A percentile compares a stretch with the other conserved stretches of the same genome.
phyloP scores from a whole-genome alignment of 163 green algal genomes.

The Volvox carteri region DNA sequence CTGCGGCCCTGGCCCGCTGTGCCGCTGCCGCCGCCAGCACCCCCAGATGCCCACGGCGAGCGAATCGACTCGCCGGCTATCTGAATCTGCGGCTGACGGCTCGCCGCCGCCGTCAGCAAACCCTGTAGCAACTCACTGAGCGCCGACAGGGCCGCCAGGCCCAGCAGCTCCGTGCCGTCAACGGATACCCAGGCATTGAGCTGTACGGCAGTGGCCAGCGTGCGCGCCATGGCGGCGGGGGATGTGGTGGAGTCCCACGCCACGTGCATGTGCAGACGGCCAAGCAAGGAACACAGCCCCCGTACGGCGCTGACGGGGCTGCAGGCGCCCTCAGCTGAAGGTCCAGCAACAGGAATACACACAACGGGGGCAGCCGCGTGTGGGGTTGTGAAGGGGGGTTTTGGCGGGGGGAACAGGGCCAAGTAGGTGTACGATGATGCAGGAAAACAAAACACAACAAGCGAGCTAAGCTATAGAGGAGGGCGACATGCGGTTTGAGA shows the following conservation, averaged over 20 bases:
- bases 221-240: neutral
- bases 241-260: slow-evolving; percentile 3
- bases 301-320: slow-evolving; percentile 21
- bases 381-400: neutral
- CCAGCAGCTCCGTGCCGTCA: slow-evolving; percentile 45
- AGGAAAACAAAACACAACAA: no score
- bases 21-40: neutral
- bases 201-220: slow-evolving; percentile 23
- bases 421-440: no score
- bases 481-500: no score
- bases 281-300: slow-evolving; percentile 36
- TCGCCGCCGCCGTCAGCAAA: slow-evolving; percentile 38
- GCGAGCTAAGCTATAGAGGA: no score
- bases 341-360: no score
- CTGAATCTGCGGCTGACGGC: neutral
- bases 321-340: slow-evolving; percentile 43
- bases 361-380: neutral
- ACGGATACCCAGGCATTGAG: slow-evolving; percentile 56
- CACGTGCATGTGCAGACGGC: slow-evolving; percentile 39
- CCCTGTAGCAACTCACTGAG: slow-evolving; percentile 55
- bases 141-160: slow-evolving; percentile 42
- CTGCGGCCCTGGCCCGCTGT: neutral
- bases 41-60: slow-evolving; percentile 18
- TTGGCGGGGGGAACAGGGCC: no score
- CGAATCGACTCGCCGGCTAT: slow-evolving; percentile 13